Base-by-base conservation (phyloP, 2,329 filamentous ascomycete species). In the Beauveria sp. region DNA sequence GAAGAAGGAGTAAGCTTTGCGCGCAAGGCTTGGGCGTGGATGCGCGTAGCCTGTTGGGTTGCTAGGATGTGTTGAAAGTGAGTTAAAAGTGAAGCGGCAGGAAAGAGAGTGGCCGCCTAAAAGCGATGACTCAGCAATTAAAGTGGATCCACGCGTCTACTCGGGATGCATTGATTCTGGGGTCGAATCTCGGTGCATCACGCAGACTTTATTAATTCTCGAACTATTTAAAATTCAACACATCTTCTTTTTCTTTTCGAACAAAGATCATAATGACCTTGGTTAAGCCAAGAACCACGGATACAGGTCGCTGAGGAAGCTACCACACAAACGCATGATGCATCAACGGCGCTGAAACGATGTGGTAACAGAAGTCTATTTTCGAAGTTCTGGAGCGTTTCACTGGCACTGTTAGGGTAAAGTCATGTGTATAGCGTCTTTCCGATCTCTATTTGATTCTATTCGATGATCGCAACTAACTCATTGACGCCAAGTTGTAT, bases 341-440 rank as follows among this genome's bases (percentile, higher is more conserved):
- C 46, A 59, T 50, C 10, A 51, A 42, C 22, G 8, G 31, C 16
- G 24, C 28, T 61, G 59, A 54, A 61, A 54, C 59, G n/a, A 59
- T 22, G 31, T 20, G 18, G 22, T 38, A 26, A 31, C 22, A 38
- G 7, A 59, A 43, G 24, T 18, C 1, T 24, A 58, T n/a, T 31
- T 31, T 34, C 22, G 5, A 31, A 20, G 3, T 18, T 20, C 16
- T 50, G 14, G 9, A 10, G 38, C 16, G 56, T 59, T 59, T 59
- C 56, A 57, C 28, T 24, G 14, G 9, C 16, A 40, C 31, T 3
- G 9, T 38, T 7, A 2, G 26, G n/a, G 9, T 12, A 22, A 18
- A 14, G 3, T 50, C 5, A 6, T 34, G n/a, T 38, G 14, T 50
- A 26, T 12, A 38, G 34, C 34, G 14, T 38, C 34, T 38, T 6